These are phyloP conservation scores for Termitomyces sp. DNA, from an alignment of 1,284 basidiomycete species.

Conservation along the genomic window DNA sequence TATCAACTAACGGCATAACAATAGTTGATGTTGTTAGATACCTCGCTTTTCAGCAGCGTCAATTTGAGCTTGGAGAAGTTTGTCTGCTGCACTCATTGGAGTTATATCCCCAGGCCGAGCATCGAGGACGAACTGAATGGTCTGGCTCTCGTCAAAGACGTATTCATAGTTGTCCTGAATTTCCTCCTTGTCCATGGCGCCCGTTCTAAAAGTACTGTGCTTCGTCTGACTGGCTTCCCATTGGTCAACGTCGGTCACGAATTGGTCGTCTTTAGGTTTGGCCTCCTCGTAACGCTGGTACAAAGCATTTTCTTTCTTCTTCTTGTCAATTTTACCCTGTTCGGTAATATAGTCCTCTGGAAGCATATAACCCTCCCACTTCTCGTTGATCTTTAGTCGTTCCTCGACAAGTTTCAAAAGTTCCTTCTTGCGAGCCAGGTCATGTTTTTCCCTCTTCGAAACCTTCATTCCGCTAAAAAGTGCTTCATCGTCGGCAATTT, in stretches of 20 bases:
- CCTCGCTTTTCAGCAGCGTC: conserved; percentile 89
- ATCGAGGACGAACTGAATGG: conserved; percentile 94
- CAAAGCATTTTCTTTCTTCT: conserved; percentile 91
- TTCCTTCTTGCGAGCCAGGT: conserved; percentile 90
- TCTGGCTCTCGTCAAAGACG: conserved; percentile 97
- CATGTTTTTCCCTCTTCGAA: conserved; percentile 77
- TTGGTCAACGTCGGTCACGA: conserved; percentile 93
- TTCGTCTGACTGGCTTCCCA: conserved; percentile 93
- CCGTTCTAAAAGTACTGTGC: conserved; percentile 83
- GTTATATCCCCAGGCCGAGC: conserved; percentile 67
- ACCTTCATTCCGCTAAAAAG: conserved; percentile 87
- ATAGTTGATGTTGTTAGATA: conserved; percentile 32
- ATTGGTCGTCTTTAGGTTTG: conserved; percentile 83
- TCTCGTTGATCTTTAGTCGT: conserved; percentile 88
- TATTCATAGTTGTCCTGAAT: conserved; percentile 89
- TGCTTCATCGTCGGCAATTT: conserved; percentile 89
- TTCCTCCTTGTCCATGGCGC: conserved; percentile 84
- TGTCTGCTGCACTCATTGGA: conserved; percentile 79
- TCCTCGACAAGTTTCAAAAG: conserved; percentile 90
- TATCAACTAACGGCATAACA: background rate
- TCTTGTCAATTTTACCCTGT: conserved; percentile 97
- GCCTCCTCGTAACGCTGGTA: conserved; percentile 95
- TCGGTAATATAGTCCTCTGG: conserved; percentile 98
- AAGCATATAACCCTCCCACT: conserved; percentile 89
- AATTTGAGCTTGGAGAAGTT: conserved; percentile 81